Evolutionary conservation across 306 rosid genomes (phyloP), one percentile per base, ranked within the genome.

Genomic region (Erythrophleum fordii): DNA sequence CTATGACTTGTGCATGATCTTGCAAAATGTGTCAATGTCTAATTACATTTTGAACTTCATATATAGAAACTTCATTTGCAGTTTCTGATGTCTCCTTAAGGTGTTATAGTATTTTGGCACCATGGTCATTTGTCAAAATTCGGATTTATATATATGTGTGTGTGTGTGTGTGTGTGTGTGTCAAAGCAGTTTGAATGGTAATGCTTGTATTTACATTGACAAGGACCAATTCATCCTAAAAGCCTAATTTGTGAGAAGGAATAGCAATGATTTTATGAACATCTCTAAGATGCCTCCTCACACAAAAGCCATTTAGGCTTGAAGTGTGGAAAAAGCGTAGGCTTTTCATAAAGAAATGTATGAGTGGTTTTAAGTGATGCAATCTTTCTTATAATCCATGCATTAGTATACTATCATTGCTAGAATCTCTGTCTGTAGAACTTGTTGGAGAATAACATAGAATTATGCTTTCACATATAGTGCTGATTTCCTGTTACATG

Each of bases 401-500:
- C 7, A 23, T 23, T 73, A 37, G 42, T 46, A 12, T 69, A 45
- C 28, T 76, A 46, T 17, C 25, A 58, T 77, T 44, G 29, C 35
- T 55, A 31, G 22, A 12, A 72, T 65, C 16, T 78, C 58, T 20
- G 34, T 68, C 69, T 61, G 70, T n/a, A n/a, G n/a, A n/a, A n/a
- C n/a, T 59, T 78, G 28, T 31, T 8, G 11, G 52, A 59, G 49
- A 41, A 35, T 62, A 60, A 37, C 60, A 29, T 42, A n/a, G n/a
- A 37, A 70, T 74, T 53, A 71, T 44, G 61, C n/a, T 48, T 26
- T 73, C 71, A 53, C 55, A 20, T 71, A 52, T 61, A 48, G 55
- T 73, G 87, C 75, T 77, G 78, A 76, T 66, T 16, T 74, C 64
- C 45, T 35, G 69, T 88, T 79, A 45, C 85, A 46, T 80, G 80